Conservation (phyloP, 2,329 filamentous ascomycete genomes). For the Pseudocercospora crystallina region DNA sequence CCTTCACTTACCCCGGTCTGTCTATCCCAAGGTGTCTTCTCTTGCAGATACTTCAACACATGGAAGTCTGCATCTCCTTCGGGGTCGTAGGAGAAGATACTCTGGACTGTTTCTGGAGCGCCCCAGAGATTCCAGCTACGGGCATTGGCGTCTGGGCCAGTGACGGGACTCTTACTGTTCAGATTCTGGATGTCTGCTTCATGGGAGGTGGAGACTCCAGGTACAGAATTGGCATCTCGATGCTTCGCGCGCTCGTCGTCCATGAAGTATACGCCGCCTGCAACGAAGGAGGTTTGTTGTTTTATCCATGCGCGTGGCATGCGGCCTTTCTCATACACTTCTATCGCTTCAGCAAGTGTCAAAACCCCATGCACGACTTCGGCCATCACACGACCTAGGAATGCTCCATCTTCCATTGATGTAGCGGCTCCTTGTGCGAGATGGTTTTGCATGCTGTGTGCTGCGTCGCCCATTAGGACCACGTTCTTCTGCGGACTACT, state of each 20-base stretch:
- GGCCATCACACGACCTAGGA: slow-evolving; percentile 39
- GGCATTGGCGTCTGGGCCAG: slow-evolving; percentile 26
- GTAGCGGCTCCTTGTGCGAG: slow-evolving; percentile 48
- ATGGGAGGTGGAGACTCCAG: no score
- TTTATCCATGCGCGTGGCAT: slow-evolving; percentile 46
- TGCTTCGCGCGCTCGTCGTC: slow-evolving; percentile 28
- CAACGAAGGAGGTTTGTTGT: slow-evolving; percentile 42
- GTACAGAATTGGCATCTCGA: slow-evolving; percentile 11
- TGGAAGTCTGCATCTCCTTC: slow-evolving; percentile 35
- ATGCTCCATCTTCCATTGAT: slow-evolving; percentile 46
- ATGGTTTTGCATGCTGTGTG: slow-evolving; percentile 44
- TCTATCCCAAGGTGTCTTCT: slow-evolving; percentile 26
- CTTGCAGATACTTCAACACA: slow-evolving; percentile 27
- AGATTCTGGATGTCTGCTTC: no score
- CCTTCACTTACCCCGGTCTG: slow-evolving; percentile 32
- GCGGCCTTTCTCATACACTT: slow-evolving; percentile 41
- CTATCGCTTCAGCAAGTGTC: slow-evolving; percentile 36
- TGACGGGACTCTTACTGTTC: slow-evolving; percentile 29
- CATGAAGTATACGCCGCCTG: slow-evolving; percentile 35
- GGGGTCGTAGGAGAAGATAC: slow-evolving; percentile 41
- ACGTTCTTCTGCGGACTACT: slow-evolving; percentile 42
- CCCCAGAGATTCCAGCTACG: slow-evolving; percentile 41
- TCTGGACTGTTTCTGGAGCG: slow-evolving; percentile 36
- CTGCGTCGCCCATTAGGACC: slow-evolving; percentile 43
- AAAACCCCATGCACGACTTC: slow-evolving; percentile 38